Base-by-base conservation (phyloP, 2,329 filamentous ascomycete genomes). In the Thermothelomyces thermophilus region DNA sequence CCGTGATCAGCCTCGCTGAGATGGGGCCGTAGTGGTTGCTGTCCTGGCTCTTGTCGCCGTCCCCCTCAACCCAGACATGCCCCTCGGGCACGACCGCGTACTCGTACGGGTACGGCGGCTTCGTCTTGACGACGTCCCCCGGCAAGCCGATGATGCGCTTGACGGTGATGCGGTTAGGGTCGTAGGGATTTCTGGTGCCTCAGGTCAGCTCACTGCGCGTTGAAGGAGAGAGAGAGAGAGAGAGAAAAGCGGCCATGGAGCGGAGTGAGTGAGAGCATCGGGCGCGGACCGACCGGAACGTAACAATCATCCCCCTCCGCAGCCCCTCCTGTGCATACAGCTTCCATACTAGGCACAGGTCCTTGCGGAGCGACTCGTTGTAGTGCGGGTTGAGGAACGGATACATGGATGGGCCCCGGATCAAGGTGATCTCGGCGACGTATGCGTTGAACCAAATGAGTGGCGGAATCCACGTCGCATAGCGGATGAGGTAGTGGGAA, bases 41-140 rank as follows among this genome's bases (percentile, higher is more conserved):
- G 70, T 98, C 93, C 60, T 79, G 79, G 44, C 78, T 75, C 59
- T 80, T 78, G 60, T 79, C 78, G 11, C 86, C 89, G 64, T 98
- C 93, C 1, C 93, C 93, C 65, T 97, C 91, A 1, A 98, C 82
- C 93, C 93, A 98, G 24, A 97, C 76, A 70, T 97, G 90, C 16
- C 89, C 89, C 55, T 76, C 76, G 5, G 90, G 91, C 19, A 98
- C 79, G 55, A 77, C 75, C 40, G 86, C 71, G 8, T 67, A 73
- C 1, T 70, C 59, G 14, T 74, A 65, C 8, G 79, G 75, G 63
- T 82, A 85, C 16, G 82, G 82, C 46, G 72, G 66, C 50, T 79
- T 75, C 35, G 86, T 86, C 48, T 72, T 74, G 26, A 97, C 80
- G 1, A 80, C 72, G 63, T 97, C 91, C 9, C 90, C 90, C 46